Evolutionary conservation across 805 yeast genomes (phyloP).

Genomic region (Wilhelminamyces savonicus): DNA sequence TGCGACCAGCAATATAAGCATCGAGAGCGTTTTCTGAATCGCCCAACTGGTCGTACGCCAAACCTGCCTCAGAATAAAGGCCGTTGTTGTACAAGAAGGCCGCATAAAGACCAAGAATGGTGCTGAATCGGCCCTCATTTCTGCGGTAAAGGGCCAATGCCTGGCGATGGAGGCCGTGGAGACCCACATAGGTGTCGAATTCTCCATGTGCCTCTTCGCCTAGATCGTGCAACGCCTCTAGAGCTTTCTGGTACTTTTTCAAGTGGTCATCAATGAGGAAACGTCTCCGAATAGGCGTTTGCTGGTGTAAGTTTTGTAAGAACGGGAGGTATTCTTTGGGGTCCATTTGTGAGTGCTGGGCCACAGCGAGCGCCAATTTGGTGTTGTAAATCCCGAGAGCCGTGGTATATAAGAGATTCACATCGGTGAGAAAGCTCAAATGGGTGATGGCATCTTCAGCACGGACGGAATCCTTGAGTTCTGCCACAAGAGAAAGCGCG

Average conservation of each 20-base stretch:
- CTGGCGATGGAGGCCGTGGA: constrained; percentile 60
- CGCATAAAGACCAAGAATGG: constrained; percentile 59
- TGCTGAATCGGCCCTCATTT: constrained; percentile 45
- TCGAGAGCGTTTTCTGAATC: constrained; percentile 57
- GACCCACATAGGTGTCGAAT: constrained; percentile 59
- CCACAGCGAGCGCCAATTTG: constrained; percentile 71
- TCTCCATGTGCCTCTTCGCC: constrained; percentile 40
- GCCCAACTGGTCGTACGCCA: constrained; percentile 66
- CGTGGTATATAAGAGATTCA: constrained; percentile 69
- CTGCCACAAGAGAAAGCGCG: constrained; percentile 62
- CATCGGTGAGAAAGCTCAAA: constrained; percentile 85
- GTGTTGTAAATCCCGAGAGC: constrained; percentile 82
- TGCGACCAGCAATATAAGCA: constrained; percentile 60
- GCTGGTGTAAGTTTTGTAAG: constrained; percentile 69
- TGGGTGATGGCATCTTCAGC: constrained; percentile 65
- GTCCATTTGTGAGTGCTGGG: constrained; percentile 96
- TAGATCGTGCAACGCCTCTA: constrained; percentile 53
- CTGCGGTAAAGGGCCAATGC: constrained; percentile 63
- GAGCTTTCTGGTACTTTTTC: constrained; percentile 61
- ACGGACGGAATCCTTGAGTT: constrained; percentile 40
- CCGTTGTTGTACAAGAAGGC: constrained; percentile 48
- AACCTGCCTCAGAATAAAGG: constrained; percentile 68
- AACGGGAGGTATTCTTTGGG: constrained; percentile 96
- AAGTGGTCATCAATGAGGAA: constrained; percentile 78
- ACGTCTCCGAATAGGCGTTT: constrained; percentile 57